A percentile compares a stretch with the other conserved stretches of the same genome.
These are phyloP conservation scores for Cetraspora pellucida DNA, from an alignment of 192 early-diverging fungal species.

Conservation along the genomic window DNA sequence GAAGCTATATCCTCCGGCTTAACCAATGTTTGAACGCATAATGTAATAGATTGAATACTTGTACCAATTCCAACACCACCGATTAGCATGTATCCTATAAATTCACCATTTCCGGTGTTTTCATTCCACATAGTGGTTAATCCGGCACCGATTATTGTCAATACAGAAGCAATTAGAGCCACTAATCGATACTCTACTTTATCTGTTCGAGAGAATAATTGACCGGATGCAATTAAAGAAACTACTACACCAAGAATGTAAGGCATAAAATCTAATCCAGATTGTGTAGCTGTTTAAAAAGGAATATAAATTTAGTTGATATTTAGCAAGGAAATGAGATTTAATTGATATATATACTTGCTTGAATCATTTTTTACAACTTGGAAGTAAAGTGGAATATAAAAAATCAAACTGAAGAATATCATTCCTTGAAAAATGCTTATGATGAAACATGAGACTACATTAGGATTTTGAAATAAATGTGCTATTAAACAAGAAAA, in stretches of 20 bases:
- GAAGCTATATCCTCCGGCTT: conserved; percentile 66
- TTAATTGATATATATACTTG: background rate
- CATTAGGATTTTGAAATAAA: too few species aligned
- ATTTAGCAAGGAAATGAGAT: background rate
- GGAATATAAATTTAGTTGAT: background rate
- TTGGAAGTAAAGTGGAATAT: conserved; percentile 81
- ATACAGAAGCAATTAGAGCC: conserved; percentile 59
- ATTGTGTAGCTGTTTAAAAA: too few species aligned
- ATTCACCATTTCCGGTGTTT: conserved; percentile 49
- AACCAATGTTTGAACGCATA: conserved; percentile 75
- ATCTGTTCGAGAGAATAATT: conserved; percentile 51
- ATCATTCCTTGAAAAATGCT: too few species aligned
- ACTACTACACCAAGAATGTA: too few species aligned
- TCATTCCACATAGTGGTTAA: conserved; percentile 66
- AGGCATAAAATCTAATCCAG: too few species aligned
- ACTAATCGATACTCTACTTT: conserved; percentile 64
- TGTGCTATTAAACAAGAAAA: too few species aligned
- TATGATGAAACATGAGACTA: too few species aligned
- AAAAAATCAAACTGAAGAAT: conserved; percentile 54
- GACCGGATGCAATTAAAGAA: conserved; percentile 67
- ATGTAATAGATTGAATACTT: conserved; percentile 72
- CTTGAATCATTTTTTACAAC: conserved; percentile 69
- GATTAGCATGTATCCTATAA: conserved; percentile 67
- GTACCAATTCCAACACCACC: conserved; percentile 75
- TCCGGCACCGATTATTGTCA: conserved; percentile 64